These are phyloP conservation scores for Suhomyces sp. DNA, from an alignment of 805 yeast genomes.

Conservation along the genomic window DNA sequence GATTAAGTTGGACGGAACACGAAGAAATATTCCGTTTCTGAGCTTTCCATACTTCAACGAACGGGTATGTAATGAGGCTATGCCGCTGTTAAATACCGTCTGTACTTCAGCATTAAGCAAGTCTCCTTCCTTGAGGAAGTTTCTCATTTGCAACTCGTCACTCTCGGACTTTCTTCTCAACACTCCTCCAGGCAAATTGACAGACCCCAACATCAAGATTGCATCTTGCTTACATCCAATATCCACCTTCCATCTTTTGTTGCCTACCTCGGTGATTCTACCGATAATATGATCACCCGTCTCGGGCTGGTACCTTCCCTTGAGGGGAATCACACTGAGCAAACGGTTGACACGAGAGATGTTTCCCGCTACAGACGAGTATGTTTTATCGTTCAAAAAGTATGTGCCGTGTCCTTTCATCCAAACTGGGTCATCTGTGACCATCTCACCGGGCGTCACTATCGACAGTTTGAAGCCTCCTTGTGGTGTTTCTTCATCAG, in stretches of 20 bases:
- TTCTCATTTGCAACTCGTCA: conserved; percentile 96
- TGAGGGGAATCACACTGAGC: conserved; percentile 78
- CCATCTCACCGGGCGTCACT: conserved; percentile 93
- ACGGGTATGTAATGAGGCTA: conserved; percentile 92
- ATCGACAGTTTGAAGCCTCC: conserved; percentile 27
- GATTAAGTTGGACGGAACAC: conserved; percentile 79
- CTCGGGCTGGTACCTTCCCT: conserved; percentile 88
- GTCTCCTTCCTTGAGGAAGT: conserved; percentile 92
- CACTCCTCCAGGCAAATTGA: conserved; percentile 96
- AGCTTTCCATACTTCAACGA: conserved; percentile 93
- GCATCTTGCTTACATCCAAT: conserved; percentile 96
- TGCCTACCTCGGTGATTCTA: conserved; percentile 89
- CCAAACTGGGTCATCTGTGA: conserved; percentile 96
- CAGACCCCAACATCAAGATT: conserved; percentile 87
- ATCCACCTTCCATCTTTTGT: conserved; percentile 94
- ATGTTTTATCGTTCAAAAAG: conserved; percentile 68
- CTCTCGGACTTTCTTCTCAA: conserved; percentile 89
- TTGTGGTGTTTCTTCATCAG: conserved; percentile 26
- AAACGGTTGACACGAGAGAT: conserved; percentile 83
- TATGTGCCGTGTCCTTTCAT: conserved; percentile 99
- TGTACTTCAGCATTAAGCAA: conserved; percentile 95
- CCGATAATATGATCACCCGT: conserved; percentile 97
- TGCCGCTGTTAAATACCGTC: conserved; percentile 81
- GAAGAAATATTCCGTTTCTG: conserved; percentile 81
- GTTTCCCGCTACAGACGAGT: conserved; percentile 90